phyloP scores from a whole-genome alignment of 768 basidiomycete genomes.

The Mrakia blollopis region DNA sequence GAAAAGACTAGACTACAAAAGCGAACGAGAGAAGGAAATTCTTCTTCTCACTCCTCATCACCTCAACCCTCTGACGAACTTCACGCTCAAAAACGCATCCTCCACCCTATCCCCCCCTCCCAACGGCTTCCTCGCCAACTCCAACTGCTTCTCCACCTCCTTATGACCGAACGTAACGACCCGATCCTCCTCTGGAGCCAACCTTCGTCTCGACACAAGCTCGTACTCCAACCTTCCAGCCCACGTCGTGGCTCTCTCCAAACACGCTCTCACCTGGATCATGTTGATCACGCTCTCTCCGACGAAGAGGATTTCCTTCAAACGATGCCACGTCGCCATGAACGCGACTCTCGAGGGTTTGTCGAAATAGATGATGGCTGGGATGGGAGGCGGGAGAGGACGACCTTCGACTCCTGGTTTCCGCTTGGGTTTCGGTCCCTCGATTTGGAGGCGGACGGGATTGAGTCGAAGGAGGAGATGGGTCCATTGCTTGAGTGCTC shows the following conservation, averaged over 20 bases:
- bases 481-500: background rate
- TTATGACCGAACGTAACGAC: background rate
- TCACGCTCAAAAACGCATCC: background rate
- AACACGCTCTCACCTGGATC: background rate
- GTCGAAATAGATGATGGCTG: background rate
- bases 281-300: slow-evolving; percentile 2
- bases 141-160: background rate
- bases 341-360: background rate
- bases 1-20: too few species aligned
- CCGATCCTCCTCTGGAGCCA: background rate
- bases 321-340: background rate
- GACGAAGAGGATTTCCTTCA: background rate
- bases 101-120: background rate
- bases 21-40: too few species aligned
- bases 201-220: background rate
- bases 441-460: background rate
- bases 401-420: background rate
- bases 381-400: background rate
- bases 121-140: background rate
- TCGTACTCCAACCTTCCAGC: background rate
- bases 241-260: background rate
- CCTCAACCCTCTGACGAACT: too few species aligned
- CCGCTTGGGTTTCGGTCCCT: background rate
- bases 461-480: background rate
- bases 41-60: too few species aligned